Base-by-base conservation (phyloP, 2,329 filamentous ascomycete species). In the Claviceps maximensis region DNA sequence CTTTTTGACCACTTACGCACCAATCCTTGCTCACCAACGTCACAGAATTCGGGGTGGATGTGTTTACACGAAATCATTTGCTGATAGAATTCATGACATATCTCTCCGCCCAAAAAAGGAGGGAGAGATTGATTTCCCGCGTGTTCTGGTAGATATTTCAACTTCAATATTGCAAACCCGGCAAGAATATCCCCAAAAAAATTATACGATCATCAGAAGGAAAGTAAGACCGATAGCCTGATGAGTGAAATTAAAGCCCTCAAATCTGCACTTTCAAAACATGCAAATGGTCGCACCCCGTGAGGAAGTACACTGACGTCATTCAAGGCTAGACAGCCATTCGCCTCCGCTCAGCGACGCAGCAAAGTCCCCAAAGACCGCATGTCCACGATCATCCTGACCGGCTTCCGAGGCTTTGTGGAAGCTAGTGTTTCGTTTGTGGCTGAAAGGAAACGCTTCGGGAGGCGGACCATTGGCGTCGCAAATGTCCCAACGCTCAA, bases 401-500 rank as follows among this genome's bases (percentile, higher is more conserved):
- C 7, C n/a, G 46, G 49, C 50, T 47, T 45, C 29, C 48, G n/a
- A 25, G n/a, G 54, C 13, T 21, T 52, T 53, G 27, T 50, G 44
- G 36, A 53, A 46, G 46, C 52, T 57, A 46, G 56, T 58, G 44
- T 52, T 60, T 33, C 49, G 53, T 33, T 56, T 54, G 19, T 60
- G 56, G 29, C 59, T 56, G 57, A 68, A 66, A 52, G 66, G 57
- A 48, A 68, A 68, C 8, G 64, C 56, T 13, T 59, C 58, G 10
- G 55, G 60, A 25, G 60, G 57, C 38, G 64, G 56, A 2, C 58
- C 59, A 29, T 56, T 53, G 52, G 59, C 17, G 10, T 36, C 61
- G 29, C 66, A 63, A 52, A 73, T 62, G 36, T 71, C 73, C 78
- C 78, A 81, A 2, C 70, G 65, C 52, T 78, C 72, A 59, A 80